These are phyloP conservation scores for Xylaria palmicola DNA, from an alignment of 495 filamentous ascomycete genomes.

Conservation along the genomic window DNA sequence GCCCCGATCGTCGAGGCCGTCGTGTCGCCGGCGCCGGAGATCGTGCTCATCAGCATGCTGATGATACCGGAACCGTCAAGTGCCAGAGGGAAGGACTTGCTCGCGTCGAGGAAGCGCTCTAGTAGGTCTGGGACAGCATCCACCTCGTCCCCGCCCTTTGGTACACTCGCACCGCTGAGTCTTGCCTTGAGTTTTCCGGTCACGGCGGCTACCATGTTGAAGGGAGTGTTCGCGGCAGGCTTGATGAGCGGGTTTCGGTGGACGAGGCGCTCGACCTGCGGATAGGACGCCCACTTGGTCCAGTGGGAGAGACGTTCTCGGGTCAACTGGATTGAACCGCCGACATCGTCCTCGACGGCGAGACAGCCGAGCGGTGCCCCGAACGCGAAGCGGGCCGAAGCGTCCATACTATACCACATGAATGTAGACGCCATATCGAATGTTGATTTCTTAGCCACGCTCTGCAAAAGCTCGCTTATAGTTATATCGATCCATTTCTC, in stretches of 20 bases:
- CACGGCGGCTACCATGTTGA: slow-evolving; percentile 17
- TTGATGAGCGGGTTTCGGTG: slow-evolving; percentile 28
- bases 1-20: slow-evolving; percentile 54
- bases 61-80: slow-evolving; percentile 36
- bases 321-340: slow-evolving; percentile 23
- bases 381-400: slow-evolving; percentile 27
- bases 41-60: slow-evolving; percentile 40
- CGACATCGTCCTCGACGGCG: slow-evolving; percentile 22
- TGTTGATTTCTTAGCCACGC: slow-evolving; percentile 12
- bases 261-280: slow-evolving; percentile 26
- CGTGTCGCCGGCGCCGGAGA: slow-evolving; percentile 58
- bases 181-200: slow-evolving; percentile 18
- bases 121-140: not conserved
- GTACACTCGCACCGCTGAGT: not conserved
- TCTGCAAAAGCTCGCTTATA: slow-evolving; percentile 19
- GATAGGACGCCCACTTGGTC: slow-evolving; percentile 27
- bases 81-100: slow-evolving; percentile 23
- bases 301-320: slow-evolving; percentile 27
- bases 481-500: slow-evolving; percentile 25
- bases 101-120: slow-evolving; percentile 25
- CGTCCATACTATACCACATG: slow-evolving; percentile 28
- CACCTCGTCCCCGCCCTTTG: not conserved
- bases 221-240: slow-evolving; percentile 12
- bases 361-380: slow-evolving; percentile 25
- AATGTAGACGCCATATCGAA: slow-evolving; percentile 21